These are phyloP conservation scores for Fistulinella staudtii DNA, from an alignment of 1,284 basidiomycete genomes.

Conservation along the genomic window DNA sequence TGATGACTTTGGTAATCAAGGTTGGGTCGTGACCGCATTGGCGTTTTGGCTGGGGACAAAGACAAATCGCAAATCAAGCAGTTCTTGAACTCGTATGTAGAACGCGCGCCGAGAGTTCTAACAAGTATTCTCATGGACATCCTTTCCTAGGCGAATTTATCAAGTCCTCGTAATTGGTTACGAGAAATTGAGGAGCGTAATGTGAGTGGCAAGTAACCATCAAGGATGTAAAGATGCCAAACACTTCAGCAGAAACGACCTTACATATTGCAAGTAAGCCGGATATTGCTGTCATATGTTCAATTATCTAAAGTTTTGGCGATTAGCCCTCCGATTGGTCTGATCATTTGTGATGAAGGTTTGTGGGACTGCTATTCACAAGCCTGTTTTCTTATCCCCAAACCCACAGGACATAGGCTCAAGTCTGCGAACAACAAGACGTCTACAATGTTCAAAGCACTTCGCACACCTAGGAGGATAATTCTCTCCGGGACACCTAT, in stretches of 20 bases:
- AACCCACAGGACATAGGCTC: constrained; percentile 75
- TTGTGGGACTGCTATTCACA: constrained; percentile 6
- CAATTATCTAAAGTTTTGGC: not conserved
- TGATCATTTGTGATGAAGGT: constrained; percentile 97
- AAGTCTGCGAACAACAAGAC: constrained; percentile 95
- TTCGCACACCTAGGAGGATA: constrained; percentile 72
- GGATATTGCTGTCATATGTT: not conserved
- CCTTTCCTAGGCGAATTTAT: constrained; percentile 57
- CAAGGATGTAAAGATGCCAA: constrained; percentile 4
- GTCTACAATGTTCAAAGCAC: constrained; percentile 79
- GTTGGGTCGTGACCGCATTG: constrained; percentile 79
- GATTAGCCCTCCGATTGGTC: constrained; percentile 77
- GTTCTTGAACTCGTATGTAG: constrained; percentile 68
- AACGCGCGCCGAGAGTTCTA: not conserved
- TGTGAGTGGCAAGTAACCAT: constrained; percentile 44
- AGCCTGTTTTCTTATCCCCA: not conserved
- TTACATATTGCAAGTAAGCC: constrained; percentile 61
- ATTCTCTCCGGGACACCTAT: constrained; percentile 97
- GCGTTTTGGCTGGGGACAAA: constrained; percentile 79
- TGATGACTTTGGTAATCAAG: constrained; percentile 27
- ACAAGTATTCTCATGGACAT: constrained; percentile 2
- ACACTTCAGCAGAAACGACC: constrained; percentile 44
- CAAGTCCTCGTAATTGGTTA: constrained; percentile 95
- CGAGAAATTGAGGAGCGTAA: constrained; percentile 80
- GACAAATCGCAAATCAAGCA: constrained; percentile 66